Evolutionary conservation across 2,329 filamentous ascomycete species (phyloP), one percentile per base, ranked within the genome.

Genomic region (Fusarium sacchari): DNA sequence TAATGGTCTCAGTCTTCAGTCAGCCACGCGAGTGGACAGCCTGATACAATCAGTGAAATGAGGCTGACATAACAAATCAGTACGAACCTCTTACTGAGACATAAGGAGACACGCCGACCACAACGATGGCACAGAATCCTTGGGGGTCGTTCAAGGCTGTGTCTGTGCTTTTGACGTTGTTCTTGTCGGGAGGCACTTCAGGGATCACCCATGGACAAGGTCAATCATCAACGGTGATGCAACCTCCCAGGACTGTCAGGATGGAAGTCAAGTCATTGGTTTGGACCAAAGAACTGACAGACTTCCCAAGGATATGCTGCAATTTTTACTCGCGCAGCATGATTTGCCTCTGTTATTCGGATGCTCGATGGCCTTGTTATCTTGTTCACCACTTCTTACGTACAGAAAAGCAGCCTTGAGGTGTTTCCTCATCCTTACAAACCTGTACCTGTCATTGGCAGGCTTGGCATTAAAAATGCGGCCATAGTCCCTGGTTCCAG

Each of bases 161-260:
- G 71, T 61, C 61, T 63, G 63, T 67, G 39, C 64, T 64, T 66
- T 69, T 71, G 67, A 73, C 66, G 66, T 75, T 40, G 30, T 49
- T 28, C 59, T 53, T 69, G 50, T 70, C 34, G 52, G 52, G 39
- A 64, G 34, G 50, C 57, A 71, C 34, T 44, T 60, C 71, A 77
- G 66, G 75, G 76, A 64, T 66, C 57, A 68, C 50, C 75, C 72
- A 71, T 74, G 50, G 43, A 59, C 58, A 61, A 34, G 62, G 62
- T 52, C 70, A 66, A 64, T 62, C 64, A 74, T 62, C 58, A 67
- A 63, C 68, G 72, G 72, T 73, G 72, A 72, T 75, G 67, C 66
- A 71, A 68, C 71, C 72, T 72, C 62, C 58, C 60, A 69, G 60
- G 70, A 46, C 52, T 60, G 56, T 57, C 49, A 64, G 40, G 28